These are phyloP conservation scores for Camptophora hylomeconis DNA, from an alignment of 2,329 filamentous ascomycete genomes.

Conservation along the genomic window DNA sequence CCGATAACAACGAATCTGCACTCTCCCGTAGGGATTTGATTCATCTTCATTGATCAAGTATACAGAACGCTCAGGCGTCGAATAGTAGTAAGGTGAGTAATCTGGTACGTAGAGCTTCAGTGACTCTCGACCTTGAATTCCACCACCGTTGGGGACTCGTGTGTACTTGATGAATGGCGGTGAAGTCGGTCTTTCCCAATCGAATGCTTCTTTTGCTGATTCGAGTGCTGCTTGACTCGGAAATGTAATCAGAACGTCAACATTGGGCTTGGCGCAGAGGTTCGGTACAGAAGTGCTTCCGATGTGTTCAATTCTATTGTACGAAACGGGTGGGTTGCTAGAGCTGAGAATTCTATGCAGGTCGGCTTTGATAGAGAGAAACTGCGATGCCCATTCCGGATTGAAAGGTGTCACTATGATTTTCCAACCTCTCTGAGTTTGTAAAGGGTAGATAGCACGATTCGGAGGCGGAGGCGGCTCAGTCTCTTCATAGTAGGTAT, in stretches of 20 bases:
- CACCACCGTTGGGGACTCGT: slow-evolving; percentile 14
- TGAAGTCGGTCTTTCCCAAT: slow-evolving; percentile 43
- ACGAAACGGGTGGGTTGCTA: slow-evolving; percentile 4
- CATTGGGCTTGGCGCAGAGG: slow-evolving; percentile 15
- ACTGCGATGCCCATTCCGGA: slow-evolving; percentile 11
- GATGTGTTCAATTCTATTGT: slow-evolving; percentile 14
- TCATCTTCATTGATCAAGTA: slow-evolving; percentile 11
- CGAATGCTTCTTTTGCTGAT: slow-evolving; percentile 10
- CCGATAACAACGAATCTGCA: slow-evolving; percentile 12
- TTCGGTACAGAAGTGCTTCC: slow-evolving; percentile 14
- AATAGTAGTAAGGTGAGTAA: slow-evolving; percentile 1
- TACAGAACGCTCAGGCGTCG: slow-evolving; percentile 10
- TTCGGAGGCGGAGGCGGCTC: too few relatives aligned
- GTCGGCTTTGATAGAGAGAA: slow-evolving; percentile 8
- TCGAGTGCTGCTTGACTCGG: slow-evolving; percentile 5
- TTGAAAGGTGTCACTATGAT: slow-evolving; percentile 7
- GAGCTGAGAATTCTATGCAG: slow-evolving; percentile 8
- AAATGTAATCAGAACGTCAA: slow-evolving; percentile 16
- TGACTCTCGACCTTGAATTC: slow-evolving; percentile 13
- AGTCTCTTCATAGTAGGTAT: too few relatives aligned
- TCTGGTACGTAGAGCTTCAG: slow-evolving; percentile 11
- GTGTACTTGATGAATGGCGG: slow-evolving; percentile 14
- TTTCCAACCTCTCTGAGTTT: slow-evolving; percentile 1
- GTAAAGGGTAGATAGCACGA: neutral
- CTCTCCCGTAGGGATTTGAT: slow-evolving; percentile 8